phyloP scores from a whole-genome alignment of 2,329 filamentous ascomycete species.

The Sporothrix pallida region DNA sequence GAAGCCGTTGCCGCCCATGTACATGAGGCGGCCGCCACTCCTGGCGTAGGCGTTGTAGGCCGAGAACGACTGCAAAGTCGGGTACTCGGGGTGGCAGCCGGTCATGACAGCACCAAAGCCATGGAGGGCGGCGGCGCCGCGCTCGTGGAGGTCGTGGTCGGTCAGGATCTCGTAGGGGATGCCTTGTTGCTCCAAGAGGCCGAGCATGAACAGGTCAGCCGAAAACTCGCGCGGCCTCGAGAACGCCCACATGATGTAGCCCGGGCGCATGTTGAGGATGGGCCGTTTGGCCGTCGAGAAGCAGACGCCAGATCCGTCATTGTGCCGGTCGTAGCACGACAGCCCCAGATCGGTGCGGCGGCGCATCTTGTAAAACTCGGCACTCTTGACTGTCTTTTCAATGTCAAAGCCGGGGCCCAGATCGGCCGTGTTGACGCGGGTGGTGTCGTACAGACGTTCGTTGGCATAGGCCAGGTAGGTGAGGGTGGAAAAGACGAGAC shows the following conservation, averaged over 20 bases:
- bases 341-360: constrained; percentile 45
- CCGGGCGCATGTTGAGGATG: constrained; percentile 16
- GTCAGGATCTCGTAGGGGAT: constrained; percentile 47
- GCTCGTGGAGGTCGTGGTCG: constrained; percentile 46
- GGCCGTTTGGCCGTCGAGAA: constrained; percentile 42
- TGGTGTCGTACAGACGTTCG: constrained; percentile 31
- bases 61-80: constrained; percentile 41
- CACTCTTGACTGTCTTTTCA: constrained; percentile 11
- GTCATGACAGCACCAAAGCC: constrained; percentile 43
- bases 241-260: constrained; percentile 16
- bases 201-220: constrained; percentile 47
- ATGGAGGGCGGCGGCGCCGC: constrained; percentile 37
- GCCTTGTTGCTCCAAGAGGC: constrained; percentile 44
- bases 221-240: constrained; percentile 13
- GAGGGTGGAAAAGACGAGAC: constrained; percentile 28
- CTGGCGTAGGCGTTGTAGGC: constrained; percentile 43
- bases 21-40: constrained; percentile 47
- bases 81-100: constrained; percentile 47
- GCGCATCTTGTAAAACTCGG: constrained; percentile 24
- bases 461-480: constrained; percentile 35
- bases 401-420: background rate
- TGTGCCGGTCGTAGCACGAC: constrained; percentile 48
- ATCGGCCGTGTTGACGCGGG: background rate
- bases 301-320: constrained; percentile 46
- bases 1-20: constrained; percentile 49